Evolutionary conservation across 441 rosid genomes (phyloP), one percentile per base, ranked within the genome.

Genomic region (Syzygium malaccense): DNA sequence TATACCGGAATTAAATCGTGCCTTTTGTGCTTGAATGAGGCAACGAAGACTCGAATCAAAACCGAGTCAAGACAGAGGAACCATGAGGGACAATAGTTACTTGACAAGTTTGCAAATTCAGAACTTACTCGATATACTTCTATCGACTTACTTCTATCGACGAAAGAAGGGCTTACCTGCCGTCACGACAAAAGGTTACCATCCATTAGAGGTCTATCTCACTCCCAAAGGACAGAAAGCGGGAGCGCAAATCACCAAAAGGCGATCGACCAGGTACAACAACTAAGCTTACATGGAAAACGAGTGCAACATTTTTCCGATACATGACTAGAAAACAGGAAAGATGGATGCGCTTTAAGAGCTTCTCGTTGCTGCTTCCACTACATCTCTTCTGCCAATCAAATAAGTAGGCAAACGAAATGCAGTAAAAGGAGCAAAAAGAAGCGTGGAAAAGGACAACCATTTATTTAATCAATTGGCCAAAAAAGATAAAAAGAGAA

Each of bases 311-410:
- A 12, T 41, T 75, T 23, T 75, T 6, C 83, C 3, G 51, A 45
- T 26, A 41, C 51, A 75, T 88, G 80, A 83, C 55, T 28, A 56
- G 80, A 91, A 91, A 91, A 91, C 33, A 55, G 55, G 4, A 75
- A 91, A 85, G 87, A 90, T 83, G 90, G 89, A 86, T 91, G 92
- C 93, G 55, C 95, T 93, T 89, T 92, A 88, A 95, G 92, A 96
- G 97, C 99, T 94, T 95, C 91, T 95, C 98, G 93, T 96, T 97
- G 99, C 98, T 96, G 95, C 98, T 96, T 97, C 97, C 95, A 95
- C 99, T 97, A 93, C 83, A 93, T 91, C 94, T 91, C 93, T 88
- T 93, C 91, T 93, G 95, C 95, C 92, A 78, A 30, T 17, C 17
- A 26, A 87, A 55, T 56, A 2, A 30, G 86, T 92, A 93, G 95